These are phyloP conservation scores for Oidiodendron maius DNA, from an alignment of 495 filamentous ascomycete species.

Conservation along the genomic window DNA sequence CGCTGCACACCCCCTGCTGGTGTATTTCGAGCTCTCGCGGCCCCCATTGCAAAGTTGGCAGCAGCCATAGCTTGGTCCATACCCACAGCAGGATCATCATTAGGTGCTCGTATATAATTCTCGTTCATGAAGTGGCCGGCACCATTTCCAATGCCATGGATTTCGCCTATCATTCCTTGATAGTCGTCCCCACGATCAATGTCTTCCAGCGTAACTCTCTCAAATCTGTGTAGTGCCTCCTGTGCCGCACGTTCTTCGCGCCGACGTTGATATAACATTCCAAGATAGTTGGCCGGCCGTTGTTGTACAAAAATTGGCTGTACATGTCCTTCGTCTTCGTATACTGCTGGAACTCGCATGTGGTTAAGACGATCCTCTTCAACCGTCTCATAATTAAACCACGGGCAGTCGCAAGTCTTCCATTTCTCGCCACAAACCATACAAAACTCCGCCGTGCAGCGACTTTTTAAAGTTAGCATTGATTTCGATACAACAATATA, in stretches of 20 bases:
- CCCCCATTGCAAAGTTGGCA: conserved; percentile 22
- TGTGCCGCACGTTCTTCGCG: conserved; percentile 53
- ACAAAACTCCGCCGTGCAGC: conserved; percentile 76
- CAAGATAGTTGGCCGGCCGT: conserved; percentile 42
- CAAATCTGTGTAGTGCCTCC: conserved; percentile 47
- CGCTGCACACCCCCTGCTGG: conserved; percentile 8
- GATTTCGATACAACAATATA: background rate
- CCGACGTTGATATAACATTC: conserved; percentile 43
- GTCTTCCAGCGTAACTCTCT: conserved; percentile 38
- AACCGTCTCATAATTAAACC: conserved; percentile 62
- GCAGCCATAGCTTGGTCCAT: conserved; percentile 20
- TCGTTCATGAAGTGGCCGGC: conserved; percentile 39
- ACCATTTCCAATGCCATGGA: conserved; percentile 32
- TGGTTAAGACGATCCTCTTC: conserved; percentile 53
- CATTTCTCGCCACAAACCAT: conserved; percentile 72
- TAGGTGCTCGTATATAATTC: conserved; percentile 30
- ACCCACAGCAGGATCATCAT: conserved; percentile 14
- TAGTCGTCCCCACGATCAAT: conserved; percentile 33
- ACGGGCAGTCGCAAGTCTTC: conserved; percentile 78
- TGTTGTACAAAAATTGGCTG: conserved; percentile 21
- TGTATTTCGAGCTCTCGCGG: conserved; percentile 13
- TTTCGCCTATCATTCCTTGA: conserved; percentile 25
- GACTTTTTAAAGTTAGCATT: conserved; percentile 35
- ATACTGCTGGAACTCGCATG: conserved; percentile 42
- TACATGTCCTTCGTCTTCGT: conserved; percentile 9